These are phyloP conservation scores for Phyllosticta citribraziliensis DNA, from an alignment of 2,329 filamentous ascomycete genomes.

Conservation along the genomic window DNA sequence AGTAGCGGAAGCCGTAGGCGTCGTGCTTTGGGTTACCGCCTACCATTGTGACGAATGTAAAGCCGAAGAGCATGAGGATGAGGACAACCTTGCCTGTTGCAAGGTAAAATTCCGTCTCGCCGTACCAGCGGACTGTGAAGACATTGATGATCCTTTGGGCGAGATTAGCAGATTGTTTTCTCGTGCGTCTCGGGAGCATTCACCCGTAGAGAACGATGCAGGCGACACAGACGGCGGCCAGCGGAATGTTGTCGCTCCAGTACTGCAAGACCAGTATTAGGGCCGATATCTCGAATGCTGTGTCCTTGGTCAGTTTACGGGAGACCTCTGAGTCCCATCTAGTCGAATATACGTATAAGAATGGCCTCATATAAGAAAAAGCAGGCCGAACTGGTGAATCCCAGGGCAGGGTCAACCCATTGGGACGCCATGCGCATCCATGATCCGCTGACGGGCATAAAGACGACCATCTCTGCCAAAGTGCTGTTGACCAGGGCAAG, in stretches of 20 bases:
- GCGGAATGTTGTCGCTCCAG: conserved; percentile 38
- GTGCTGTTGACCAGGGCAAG: conserved; percentile 47
- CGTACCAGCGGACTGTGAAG: conserved; percentile 9
- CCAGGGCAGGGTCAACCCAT: conserved; percentile 57
- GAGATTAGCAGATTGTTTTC: neutral
- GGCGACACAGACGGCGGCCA: conserved; percentile 31
- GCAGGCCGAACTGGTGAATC: conserved; percentile 43
- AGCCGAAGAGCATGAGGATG: conserved; percentile 23
- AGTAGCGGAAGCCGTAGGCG: conserved; percentile 28
- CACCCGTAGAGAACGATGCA: conserved; percentile 33
- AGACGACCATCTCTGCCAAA: conserved; percentile 51
- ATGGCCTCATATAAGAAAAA: conserved; percentile 44
- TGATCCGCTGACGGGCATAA: conserved; percentile 53
- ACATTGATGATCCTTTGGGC: conserved; percentile 4
- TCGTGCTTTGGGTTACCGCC: conserved; percentile 27
- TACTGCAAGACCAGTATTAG: conserved; percentile 33
- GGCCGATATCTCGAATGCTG: conserved; percentile 40
- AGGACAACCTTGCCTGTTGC: conserved; percentile 45
- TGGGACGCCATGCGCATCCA: conserved; percentile 56
- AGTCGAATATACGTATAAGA: conserved; percentile 24
- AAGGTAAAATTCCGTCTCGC: conserved; percentile 57
- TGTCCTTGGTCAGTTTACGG: conserved; percentile 12
- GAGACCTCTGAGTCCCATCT: neutral
- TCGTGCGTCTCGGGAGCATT: neutral
- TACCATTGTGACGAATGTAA: conserved; percentile 28